Conservation (phyloP, 305 asterid genomes). For the Fraxinus baroniana region DNA sequence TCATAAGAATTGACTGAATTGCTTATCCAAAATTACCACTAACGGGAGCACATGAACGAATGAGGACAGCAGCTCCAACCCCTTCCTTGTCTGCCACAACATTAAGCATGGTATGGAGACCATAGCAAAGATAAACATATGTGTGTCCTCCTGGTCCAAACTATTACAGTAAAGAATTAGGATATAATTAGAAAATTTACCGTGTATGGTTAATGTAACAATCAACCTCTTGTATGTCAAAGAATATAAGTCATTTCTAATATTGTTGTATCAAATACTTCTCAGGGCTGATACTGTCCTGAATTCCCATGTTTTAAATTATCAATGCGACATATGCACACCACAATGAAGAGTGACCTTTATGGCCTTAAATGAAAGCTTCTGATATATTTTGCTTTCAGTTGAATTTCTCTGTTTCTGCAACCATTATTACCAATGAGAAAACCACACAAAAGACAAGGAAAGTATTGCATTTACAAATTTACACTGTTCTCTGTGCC, state of each 20-base stretch:
- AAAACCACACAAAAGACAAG: background rate
- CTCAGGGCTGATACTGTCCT: background rate
- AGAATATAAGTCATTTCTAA: background rate
- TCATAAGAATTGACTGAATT: background rate
- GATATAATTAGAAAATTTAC: background rate
- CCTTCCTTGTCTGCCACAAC: slow-evolving; percentile 94
- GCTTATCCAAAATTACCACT: slow-evolving; percentile 43
- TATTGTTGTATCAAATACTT: background rate
- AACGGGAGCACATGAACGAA: slow-evolving; percentile 91
- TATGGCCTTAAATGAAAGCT: background rate
- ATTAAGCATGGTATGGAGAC: slow-evolving; percentile 87
- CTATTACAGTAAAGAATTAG: slow-evolving; percentile 32
- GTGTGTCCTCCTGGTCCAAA: slow-evolving; percentile 96
- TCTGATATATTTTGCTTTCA: background rate
- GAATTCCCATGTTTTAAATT: slow-evolving; percentile 28
- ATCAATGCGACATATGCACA: background rate
- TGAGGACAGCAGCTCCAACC: slow-evolving; percentile 81
- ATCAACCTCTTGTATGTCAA: background rate
- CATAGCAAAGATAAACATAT: slow-evolving; percentile 88
- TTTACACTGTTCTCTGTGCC: background rate
- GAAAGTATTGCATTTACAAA: background rate
- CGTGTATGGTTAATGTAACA: background rate
- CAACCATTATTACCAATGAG: background rate
- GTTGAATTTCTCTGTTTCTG: background rate
- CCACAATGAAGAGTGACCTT: background rate